Base-by-base conservation (phyloP, 768 basidiomycete species). In the Leucosporidium creatinivorum region DNA sequence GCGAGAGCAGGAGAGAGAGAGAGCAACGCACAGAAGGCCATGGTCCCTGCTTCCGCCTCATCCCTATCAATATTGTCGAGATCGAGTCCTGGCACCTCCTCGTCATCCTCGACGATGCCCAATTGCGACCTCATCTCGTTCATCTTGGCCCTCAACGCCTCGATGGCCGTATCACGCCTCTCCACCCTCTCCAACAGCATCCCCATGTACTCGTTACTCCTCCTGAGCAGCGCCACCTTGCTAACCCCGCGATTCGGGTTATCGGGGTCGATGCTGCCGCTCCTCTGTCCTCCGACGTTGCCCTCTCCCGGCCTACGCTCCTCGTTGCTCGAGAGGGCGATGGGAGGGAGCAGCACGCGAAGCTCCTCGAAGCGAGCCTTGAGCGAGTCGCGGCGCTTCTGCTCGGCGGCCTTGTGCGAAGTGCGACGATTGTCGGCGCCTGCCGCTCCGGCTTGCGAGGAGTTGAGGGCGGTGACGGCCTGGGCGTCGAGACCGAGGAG, bases 311-410 rank as follows among this genome's bases (percentile, higher is more conserved):
- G 74, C 9, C 74, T 52, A 0, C 66, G 61, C 23, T 74, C 75
- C 49, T 76, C 74, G 17, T 48, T 55, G 18, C 58, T 65, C 25
- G n/a, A 23, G 1, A 69, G 64, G 19, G 62, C 63, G 58, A 76
- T 74, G 19, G 71, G 73, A 7, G 96, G 96, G 0, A 99, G 83
- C 21, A 98, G 81, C 23, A 81, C 77, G 21, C 81, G 77, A 19
- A 81, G 74, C 58, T 80, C 80, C 68, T 81, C 81, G 68, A 81
- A 98, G 6, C 93, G 91, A 21, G 89, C 87, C 80, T 98, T 99
- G 67, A 98, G 85, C 54, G 91, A 93, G 79, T 99, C 94, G 13
- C 96, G 86, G 55, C 96, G 88, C 77, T 93, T 93, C 78, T 99
- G 96, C 79, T 99, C 96, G 8, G 96, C 96, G 18, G 87, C 89